Base-by-base conservation (phyloP, 768 basidiomycete genomes). In the Artomyces pyxidatus region DNA sequence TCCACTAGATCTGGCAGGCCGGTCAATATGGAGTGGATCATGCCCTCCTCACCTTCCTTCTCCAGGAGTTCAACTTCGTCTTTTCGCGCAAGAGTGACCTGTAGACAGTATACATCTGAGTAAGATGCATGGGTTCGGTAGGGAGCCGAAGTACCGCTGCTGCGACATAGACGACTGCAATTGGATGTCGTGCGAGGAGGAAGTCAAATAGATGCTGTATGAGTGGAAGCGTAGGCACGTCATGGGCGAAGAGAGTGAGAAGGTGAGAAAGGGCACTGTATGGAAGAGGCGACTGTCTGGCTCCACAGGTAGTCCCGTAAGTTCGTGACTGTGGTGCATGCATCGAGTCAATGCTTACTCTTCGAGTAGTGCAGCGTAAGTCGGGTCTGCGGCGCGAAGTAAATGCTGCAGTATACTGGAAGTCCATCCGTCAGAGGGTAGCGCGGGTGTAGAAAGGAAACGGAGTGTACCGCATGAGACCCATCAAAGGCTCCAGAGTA, bases 131-230 rank as follows among this genome's bases (percentile, higher is more conserved):
- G 42, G 21, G 22, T 25, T 25, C 38, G 10, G 9, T 40, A 37
- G 37, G n/a, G 38, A 16, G 37, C 16, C 25, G 9, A 74, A 86
- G 58, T 62, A 95, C 91, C 35, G 87, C 84, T 28, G 84, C 78
- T 14, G 81, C 82, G 9, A 96, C 77, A 69, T 95, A 97, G 0
- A 95, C 84, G 2, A 81, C 74, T 1, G 75, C 72, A 25, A 92
- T 77, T 9, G 93, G 93, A 22, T 89, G 89, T 29, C 92, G 75
- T 54, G 81, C 79, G 11, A 97, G 68, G 9, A 96, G 67, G 61
- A 83, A 97, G 65, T 97, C 93, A 64, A 95, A 97, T 41, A 92
- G 79, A 54, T 92, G 85, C 61, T 95, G 92, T 23, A 92, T 86
- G 32, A 93, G 80, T 4, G 85, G 77, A n/a, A 95, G 75, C 2